phyloP scores from a whole-genome alignment of 306 rosid genomes.

The Rosa lucieae region DNA sequence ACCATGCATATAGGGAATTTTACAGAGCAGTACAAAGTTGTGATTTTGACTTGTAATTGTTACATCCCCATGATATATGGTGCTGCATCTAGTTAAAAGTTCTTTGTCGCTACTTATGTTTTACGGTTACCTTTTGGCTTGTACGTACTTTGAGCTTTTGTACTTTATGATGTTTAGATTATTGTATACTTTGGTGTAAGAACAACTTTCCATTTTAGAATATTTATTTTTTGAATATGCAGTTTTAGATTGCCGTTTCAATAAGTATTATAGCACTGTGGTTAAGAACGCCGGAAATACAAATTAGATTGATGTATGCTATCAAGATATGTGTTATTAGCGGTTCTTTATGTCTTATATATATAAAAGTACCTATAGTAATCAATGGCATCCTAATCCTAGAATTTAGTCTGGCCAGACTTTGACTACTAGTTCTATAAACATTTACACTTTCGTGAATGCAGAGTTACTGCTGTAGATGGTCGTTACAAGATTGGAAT shows the following conservation, averaged over 20 bases:
- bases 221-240: too few relatives aligned
- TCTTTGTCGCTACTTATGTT: background rate
- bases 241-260: too few relatives aligned
- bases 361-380: background rate
- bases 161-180: background rate
- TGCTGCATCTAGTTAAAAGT: background rate
- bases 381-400: background rate
- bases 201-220: background rate
- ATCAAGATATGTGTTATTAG: background rate
- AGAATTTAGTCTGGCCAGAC: background rate
- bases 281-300: too few relatives aligned
- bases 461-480: conserved; percentile 94
- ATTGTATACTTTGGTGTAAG: background rate
- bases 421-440: background rate
- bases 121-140: background rate
- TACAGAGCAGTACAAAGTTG: background rate
- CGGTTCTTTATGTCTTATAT: background rate
- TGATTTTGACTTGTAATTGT: background rate
- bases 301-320: too few relatives aligned
- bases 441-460: background rate
- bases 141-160: background rate
- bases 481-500: conserved; percentile 97
- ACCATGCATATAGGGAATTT: background rate
- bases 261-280: too few relatives aligned
- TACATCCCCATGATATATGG: background rate